phyloP scores from a whole-genome alignment of 352 stramenopile species.

The Globisporangium yorkense region DNA sequence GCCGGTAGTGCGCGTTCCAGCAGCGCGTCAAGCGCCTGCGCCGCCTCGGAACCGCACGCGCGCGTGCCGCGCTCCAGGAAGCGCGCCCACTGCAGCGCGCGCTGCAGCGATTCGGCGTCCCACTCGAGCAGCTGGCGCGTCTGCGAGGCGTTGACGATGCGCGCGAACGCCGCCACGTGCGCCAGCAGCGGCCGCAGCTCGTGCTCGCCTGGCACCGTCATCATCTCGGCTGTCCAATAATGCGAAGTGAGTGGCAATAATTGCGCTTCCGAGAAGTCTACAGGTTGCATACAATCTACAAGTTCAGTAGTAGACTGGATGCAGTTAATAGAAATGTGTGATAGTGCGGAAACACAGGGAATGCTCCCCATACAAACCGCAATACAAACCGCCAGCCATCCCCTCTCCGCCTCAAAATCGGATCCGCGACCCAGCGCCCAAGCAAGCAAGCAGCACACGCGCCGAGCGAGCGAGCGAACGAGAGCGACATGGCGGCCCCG shows the following conservation, averaged over 20 bases:
- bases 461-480: conserved; percentile 4
- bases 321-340: not conserved
- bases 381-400: conserved; percentile 1
- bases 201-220: not conserved
- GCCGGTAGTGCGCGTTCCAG: conserved; percentile 28
- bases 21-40: conserved; percentile 15
- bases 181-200: conserved; percentile 9
- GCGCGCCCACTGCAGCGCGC: conserved; percentile 33
- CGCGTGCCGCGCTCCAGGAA: conserved; percentile 26
- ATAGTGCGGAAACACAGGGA: not conserved
- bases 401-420: conserved; percentile 8
- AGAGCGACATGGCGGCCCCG: conserved; percentile 12
- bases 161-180: conserved; percentile 30
- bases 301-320: not conserved
- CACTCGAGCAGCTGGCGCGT: conserved; percentile 43
- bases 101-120: conserved; percentile 39
- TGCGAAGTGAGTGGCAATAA: not conserved
- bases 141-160: conserved; percentile 43
- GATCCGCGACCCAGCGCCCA: conserved; percentile 15
- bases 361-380: not conserved
- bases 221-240: not conserved
- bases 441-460: not conserved
- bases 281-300: not conserved
- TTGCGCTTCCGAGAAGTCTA: not conserved
- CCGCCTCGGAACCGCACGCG: conserved; percentile 3